Conservation (phyloP, 2,329 filamentous ascomycete genomes). For the Cytospora chrysosperma region DNA sequence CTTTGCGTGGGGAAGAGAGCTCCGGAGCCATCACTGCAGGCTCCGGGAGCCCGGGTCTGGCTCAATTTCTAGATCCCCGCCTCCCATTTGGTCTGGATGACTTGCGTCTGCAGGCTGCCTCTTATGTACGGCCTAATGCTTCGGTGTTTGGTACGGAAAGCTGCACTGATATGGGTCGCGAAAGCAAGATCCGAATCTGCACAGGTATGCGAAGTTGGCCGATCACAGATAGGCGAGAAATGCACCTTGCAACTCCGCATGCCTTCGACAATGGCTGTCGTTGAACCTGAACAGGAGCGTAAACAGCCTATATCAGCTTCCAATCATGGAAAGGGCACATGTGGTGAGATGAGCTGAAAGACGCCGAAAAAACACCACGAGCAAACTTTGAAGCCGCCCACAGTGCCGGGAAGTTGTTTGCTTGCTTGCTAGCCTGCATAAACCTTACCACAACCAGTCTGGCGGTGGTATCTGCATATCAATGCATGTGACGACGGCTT, state of each 20-base stretch:
- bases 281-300: not conserved
- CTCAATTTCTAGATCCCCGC: not conserved
- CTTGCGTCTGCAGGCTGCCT: slow-evolving; percentile 7
- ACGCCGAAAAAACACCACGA: no score
- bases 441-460: not conserved
- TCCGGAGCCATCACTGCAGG: not conserved
- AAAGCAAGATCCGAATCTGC: not conserved
- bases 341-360: not conserved
- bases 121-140: not conserved
- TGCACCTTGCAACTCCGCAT: not conserved
- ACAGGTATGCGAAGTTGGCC: not conserved
- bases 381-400: not conserved
- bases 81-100: not conserved
- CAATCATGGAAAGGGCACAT: not conserved
- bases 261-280: not conserved
- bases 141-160: slow-evolving; percentile 1
- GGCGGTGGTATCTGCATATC: not conserved
- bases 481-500: not conserved
- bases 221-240: not conserved
- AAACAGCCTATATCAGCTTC: not conserved
- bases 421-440: slow-evolving; percentile 17
- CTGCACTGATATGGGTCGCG: not conserved
- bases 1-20: not conserved
- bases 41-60: not conserved
- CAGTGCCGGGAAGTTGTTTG: slow-evolving; percentile 1